Evolutionary conservation across 164 flowering plant species (phyloP), one percentile per base, ranked within the genome.

Genomic region (Stephania yunnanensis): DNA sequence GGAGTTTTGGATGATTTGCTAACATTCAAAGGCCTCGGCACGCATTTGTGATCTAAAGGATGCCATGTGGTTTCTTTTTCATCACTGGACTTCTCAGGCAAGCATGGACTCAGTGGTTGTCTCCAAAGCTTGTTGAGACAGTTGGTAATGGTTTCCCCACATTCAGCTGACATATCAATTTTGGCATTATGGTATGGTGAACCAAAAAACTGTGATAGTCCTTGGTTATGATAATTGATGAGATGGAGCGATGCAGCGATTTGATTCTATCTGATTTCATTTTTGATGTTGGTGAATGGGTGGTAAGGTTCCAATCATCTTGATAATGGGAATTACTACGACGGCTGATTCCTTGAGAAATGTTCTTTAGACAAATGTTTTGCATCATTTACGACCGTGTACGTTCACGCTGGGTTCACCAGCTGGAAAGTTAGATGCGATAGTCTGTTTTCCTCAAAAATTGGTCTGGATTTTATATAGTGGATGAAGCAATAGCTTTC

Each of bases 1-100:
- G 83, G 98, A 96, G 80, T 87, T 89, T 78, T 96, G 63, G 99
- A 96, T 81, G 98, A 96, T 86, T 83, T 91, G 15, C 71, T 86
- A 81, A 90, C 97, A 45, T 96, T 94, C 79, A 83, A 88, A 75
- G 97, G 92, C 76, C 97, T 96, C 68, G 90, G 89, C 11, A 31
- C 68, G 63, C 86, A 83, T 81, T 78, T 96, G 83, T 89, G 83
- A 74, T 87, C 92, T 78, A 81, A 83, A 13, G 95, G 93, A 63
- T 91, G 87, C 78, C 90, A 90, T 77, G 97, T 92, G 31, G 98
- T 92, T 46, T 89, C 87, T 71, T 89, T 96, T 72, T 92, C 97
- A 20, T 90, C 98, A 2, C 22, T 75, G 30, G 95, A 94, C 48
- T 89, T 96, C 73, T 80, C 87, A 0, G 76, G 81, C 68, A 92